Evolutionary conservation across 805 yeast species (phyloP), one percentile per base, ranked within the genome.

Genomic region (Deakozyma indianensis): DNA sequence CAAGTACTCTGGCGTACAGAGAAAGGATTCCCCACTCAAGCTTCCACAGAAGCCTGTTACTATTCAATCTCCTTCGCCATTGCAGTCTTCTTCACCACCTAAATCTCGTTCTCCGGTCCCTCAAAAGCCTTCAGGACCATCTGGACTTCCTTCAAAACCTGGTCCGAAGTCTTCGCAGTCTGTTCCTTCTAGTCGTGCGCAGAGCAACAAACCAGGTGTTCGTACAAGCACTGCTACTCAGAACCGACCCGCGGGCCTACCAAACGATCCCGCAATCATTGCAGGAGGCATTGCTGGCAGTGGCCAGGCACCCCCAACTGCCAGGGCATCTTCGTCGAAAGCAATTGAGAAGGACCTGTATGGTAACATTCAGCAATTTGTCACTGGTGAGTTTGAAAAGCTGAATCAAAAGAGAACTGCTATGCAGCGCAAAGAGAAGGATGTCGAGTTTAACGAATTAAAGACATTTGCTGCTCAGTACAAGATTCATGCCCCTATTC

Each of bases 1-100:
- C 62, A 83, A 83, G 63, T 92, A 88, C 59, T 86, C 96, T 3
- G 96, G 96, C 43, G 98, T 87, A 41, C 78, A 73, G 48, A 75
- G 92, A 56, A 57, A 51, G 15, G 35, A 9, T 18, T 40, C 42
- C 35, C 28, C 28, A 7, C 38, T 32, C 18, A 32, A 32, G 18
- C 38, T 32, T 5, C 38, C 38, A n/a, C 38, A 32, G 18, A 32
- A 32, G 18, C 38, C 38, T 4, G 28, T 25, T 14, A 25, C 28
- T 9, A 14, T 14, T 14, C 7, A 25, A 7, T 25, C 28, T 7
- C 28, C 28, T 25, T 32, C 38, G 11, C 18, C 18, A 14, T 4
- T n/a, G 18, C 5, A 7, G 18, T 32, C 38, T 32, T 25, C 28
- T 7, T 25, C 28, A 14, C 38, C 38, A n/a, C 38, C 38, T 14